Percentiles rank a stretch among this genome's conserved stretches.
These are phyloP conservation scores for Xylaria palmicola DNA, from an alignment of 495 filamentous ascomycete species.

Conservation along the genomic window DNA sequence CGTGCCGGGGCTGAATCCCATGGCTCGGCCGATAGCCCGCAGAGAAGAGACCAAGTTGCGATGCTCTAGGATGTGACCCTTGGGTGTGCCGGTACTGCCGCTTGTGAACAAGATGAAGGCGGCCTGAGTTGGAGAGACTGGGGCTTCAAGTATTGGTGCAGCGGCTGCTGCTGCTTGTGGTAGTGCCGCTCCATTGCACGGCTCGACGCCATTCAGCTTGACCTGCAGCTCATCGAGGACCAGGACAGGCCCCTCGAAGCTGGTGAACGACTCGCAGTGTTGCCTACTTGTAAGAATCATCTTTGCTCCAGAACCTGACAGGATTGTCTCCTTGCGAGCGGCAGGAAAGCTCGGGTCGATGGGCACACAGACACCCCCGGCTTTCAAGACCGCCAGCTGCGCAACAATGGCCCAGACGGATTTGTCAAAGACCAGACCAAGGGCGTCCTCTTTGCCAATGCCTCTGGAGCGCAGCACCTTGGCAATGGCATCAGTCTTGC, in stretches of 20 bases:
- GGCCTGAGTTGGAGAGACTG: conserved; percentile 12
- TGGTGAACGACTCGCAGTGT: neutral
- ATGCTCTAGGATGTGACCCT: conserved; percentile 8
- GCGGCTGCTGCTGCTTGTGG: no score
- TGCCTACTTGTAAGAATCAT: neutral
- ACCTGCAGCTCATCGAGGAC: no score
- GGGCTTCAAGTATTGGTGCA: neutral
- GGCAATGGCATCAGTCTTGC: neutral
- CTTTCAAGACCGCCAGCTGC: conserved; percentile 41
- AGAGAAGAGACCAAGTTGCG: neutral
- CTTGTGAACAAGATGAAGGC: neutral
- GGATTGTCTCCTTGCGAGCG: neutral
- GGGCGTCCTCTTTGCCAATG: neutral
- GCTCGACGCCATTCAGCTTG: no score
- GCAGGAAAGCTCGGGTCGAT: conserved; percentile 42
- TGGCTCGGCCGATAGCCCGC: neutral
- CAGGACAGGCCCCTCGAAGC: neutral
- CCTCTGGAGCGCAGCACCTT: neutral
- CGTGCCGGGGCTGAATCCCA: neutral
- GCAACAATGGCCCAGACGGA: conserved; percentile 43
- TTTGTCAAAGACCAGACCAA: conserved; percentile 43
- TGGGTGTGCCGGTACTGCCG: neutral
- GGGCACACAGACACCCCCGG: conserved; percentile 48
- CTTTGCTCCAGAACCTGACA: neutral
- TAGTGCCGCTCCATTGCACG: no score